Base-by-base conservation (phyloP, 1,139 yeast genomes). In the Blastobotrys buckinghamii region DNA sequence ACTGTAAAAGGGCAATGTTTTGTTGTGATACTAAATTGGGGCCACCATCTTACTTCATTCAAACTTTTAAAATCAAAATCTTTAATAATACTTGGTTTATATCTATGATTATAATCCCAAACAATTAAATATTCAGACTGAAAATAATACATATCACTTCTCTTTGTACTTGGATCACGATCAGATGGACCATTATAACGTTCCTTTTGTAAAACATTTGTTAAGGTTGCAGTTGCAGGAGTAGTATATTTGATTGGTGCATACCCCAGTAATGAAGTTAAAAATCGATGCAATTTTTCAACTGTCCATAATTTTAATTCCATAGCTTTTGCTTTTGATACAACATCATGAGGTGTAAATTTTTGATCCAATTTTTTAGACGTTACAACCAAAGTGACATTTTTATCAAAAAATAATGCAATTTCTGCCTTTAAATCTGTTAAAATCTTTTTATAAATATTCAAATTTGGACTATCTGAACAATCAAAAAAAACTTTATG, bases 71-170 rank as follows among this genome's bases (percentile, higher is more conserved):
- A 51, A 22, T 69, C 69, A 92, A 96, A 92, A 65, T 92, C 97
- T 57, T 92, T 76, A 16, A 82, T 73, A 19, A 92, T 83, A 27
- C 88, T 77, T 0, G 98, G 97, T 50, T 96, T 78, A 54, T 84
- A 84, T 37, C 76, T 76, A 57, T 87, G 94, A 52, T 82, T 75
- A 30, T 86, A 73, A 61, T 94, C 98, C 68, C 85, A 92, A 27
- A 88, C 83, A 55, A 84, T 81, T 36, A 89, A 70, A 65, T 82
- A 89, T 8, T 82, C 79, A n/a, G 79, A 76, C 48, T 81, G 81
- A 65, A 94, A 86, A 64, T 87, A 86, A 62, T 84, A 82, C 59
- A 85, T 77, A 64, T 90, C 97, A 56, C 87, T 96, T 49, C 96
- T 75, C 56, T 76, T 81, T 6, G 95, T 90, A 55, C 75, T 77